These are phyloP conservation scores for Gastrodia elata DNA, from an alignment of 106 monocot species.

Conservation along the genomic window DNA sequence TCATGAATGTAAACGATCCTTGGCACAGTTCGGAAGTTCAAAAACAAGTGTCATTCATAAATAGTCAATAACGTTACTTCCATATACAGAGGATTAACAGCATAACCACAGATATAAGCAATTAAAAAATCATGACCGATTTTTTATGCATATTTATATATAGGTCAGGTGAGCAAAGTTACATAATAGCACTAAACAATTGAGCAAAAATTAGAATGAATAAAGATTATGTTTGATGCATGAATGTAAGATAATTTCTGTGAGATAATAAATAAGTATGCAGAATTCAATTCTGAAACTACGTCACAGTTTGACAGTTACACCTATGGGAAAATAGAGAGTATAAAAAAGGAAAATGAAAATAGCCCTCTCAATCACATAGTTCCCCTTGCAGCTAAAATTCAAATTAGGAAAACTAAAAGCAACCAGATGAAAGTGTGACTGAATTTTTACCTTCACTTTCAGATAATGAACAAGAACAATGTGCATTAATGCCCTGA, in stretches of 20 bases:
- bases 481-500: conserved; percentile 78
- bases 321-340: background rate
- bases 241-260: background rate
- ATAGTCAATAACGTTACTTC: too few relatives aligned
- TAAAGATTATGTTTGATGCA: background rate
- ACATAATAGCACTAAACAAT: background rate
- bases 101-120: too few relatives aligned
- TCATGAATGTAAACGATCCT: too few relatives aligned
- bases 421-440: background rate
- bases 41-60: too few relatives aligned
- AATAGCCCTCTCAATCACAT: background rate
- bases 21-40: too few relatives aligned
- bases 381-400: background rate
- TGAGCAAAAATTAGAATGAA: background rate
- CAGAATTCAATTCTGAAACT: background rate
- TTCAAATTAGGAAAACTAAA: background rate
- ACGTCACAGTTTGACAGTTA: background rate
- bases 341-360: background rate
- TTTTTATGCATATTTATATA: background rate
- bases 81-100: too few relatives aligned
- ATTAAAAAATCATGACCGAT: too few relatives aligned
- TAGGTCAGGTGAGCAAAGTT: background rate
- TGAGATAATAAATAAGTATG: background rate
- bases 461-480: conserved; percentile 87
- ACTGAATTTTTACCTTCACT: conserved; percentile 37